Evolutionary conservation across 352 stramenopile species (phyloP), one percentile per base, ranked within the genome.

Genomic region (Phytophthora ohioensis): DNA sequence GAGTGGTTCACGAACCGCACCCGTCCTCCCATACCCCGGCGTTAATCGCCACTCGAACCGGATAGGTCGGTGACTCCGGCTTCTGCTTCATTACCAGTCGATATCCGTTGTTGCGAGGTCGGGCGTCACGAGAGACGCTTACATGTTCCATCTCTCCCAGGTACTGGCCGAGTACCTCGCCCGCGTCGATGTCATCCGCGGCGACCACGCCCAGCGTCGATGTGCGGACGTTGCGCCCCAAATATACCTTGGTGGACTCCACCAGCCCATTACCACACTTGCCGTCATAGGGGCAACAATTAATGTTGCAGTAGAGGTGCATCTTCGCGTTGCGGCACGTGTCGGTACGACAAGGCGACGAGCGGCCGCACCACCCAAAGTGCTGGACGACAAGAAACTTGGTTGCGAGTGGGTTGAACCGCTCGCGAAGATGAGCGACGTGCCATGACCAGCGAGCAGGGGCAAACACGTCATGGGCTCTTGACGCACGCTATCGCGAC

Each of bases 131-230:
- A 5, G 11, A 27, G 27, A n/a, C 17, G 46, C 46, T 53, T 9
- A 67, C 5, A 12, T 61, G 51, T 2, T 61, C 12, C 4, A 67
- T 54, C 32, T 61, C 49, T 2, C 60, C 49, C 3, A 67, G 2
- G 27, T 67, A 67, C 30, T 67, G 39, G 1, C 51, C 60, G 1
- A 67, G n/a, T 2, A 67, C 49, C 10, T 60, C 27, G 3, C 17
- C 60, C 8, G 38, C 49, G 5, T 38, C 7, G 34, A 67, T 61
- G 21, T 51, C 45, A 8, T 32, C 45, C 5, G 21, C 5, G 36
- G 59, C 21, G 21, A 21, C 21, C 21, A 21, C 21, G 21, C 21
- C 21, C 21, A 21, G 21, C 21, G 21, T 21, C 21, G 21, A 27
- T 27, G 21, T 27, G 21, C 21, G 21, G 1, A 27, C 21, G 21